Base-by-base conservation (phyloP, 257 asterid species). In the Fraxinus quadrangulata region DNA sequence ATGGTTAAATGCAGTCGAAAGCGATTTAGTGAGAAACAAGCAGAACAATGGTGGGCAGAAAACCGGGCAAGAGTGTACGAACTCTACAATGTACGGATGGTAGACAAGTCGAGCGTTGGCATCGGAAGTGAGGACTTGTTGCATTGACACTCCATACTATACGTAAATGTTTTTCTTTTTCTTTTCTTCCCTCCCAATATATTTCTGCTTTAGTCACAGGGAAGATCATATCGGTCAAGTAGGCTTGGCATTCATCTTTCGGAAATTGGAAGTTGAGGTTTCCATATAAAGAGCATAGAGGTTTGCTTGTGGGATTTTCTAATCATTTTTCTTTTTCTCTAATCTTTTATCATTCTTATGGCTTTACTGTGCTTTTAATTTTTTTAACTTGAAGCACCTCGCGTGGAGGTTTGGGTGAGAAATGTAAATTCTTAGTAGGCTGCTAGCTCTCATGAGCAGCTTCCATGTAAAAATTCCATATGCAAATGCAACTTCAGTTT, bases 31-130 rank as follows among this genome's bases (percentile, higher is more conserved):
- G 97, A 91, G 86, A 90, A 91, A 86, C 97, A 91, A 78, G 97
- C 97, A 13, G 94, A 87, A 76, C 86, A 87, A 79, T 89, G 97
- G 97, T 91, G 96, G 96, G 92, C 94, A 36, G 96, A 89, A 86
- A 86, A 86, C 75, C 83, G 87, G 39, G 81, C 84, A 69, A 84
- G 88, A 80, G 80, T 82, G 14, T 75, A 78, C 63, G 78, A 78
- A 70, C 73, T 67, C 39, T 89, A 89, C 81, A 87, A 89, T n/a
- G 88, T 89, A 70, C 88, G 91, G 74, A 83, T 80, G 83, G 80
- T 79, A 63, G 90, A 89, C 82, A 89, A 87, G 81, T 87, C 91
- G 2, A 87, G 85, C 67, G 76, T 89, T 75, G 89, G 90, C 49
- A 84, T 86, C 68, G 93, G 87, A 82, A 85, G 90, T 76, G 90